Percentiles rank a stretch among this genome's conserved stretches.
Evolutionary conservation across 768 basidiomycete genomes (phyloP).

Genomic region (Collybiopsis luxurians): DNA sequence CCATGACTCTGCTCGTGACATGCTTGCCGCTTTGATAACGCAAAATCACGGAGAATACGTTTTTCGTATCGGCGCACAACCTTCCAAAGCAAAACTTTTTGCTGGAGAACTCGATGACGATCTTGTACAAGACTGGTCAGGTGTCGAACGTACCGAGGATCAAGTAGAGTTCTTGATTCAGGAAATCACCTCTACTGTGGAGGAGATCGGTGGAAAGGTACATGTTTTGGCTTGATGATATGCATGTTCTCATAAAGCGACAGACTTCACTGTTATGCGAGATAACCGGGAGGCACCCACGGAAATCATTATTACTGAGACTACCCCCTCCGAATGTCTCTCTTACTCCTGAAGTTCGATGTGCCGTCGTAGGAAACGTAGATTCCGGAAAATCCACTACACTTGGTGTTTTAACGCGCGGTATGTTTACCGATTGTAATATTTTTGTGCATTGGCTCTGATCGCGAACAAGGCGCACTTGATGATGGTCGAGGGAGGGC

Average conservation of each 20-base stretch:
- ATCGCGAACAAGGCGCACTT: slow-evolving; percentile 49
- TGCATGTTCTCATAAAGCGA: too few species aligned
- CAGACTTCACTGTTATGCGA: slow-evolving; percentile 61
- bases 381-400: slow-evolving; percentile 95
- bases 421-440: slow-evolving; percentile 33
- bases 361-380: slow-evolving; percentile 95
- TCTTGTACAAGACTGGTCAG: slow-evolving; percentile 49
- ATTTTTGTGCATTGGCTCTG: slow-evolving; percentile 10
- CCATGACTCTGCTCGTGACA: slow-evolving; percentile 57
- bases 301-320: slow-evolving; percentile 62
- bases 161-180: slow-evolving; percentile 49
- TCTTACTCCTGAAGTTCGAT: slow-evolving; percentile 86
- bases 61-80: slow-evolving; percentile 68
- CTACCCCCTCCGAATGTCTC: slow-evolving; percentile 76
- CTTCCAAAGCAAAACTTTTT: slow-evolving; percentile 55
- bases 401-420: slow-evolving; percentile 92
- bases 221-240: slow-evolving; percentile 5
- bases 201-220: slow-evolving; percentile 83
- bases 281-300: slow-evolving; percentile 41
- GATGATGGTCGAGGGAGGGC: slow-evolving; percentile 83
- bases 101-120: slow-evolving; percentile 47
- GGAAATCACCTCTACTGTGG: slow-evolving; percentile 47
- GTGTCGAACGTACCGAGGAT: slow-evolving; percentile 44
- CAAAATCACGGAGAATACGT: slow-evolving; percentile 72
- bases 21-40: slow-evolving; percentile 65